These are phyloP conservation scores for Phlyctochytrium planicorne DNA, from an alignment of 192 early-diverging fungal species.

Conservation along the genomic window DNA sequence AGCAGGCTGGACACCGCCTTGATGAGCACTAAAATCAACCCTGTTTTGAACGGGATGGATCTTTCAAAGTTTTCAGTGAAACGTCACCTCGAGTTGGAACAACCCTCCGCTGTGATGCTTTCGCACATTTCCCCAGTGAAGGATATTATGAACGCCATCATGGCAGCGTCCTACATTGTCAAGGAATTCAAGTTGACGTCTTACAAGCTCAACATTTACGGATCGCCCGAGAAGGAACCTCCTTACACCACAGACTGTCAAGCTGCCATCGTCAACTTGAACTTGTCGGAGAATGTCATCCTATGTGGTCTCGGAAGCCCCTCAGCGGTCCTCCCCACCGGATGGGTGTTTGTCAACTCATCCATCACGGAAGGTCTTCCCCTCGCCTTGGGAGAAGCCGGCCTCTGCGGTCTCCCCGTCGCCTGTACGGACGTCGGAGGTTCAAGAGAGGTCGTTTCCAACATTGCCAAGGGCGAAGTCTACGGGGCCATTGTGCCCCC, in stretches of 20 bases:
- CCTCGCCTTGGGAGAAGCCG: slow-evolving; percentile 35
- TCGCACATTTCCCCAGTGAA: slow-evolving; percentile 49
- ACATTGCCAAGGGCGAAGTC: slow-evolving; percentile 22
- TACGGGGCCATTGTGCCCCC: slow-evolving; percentile 45
- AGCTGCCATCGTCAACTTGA: slow-evolving; percentile 31
- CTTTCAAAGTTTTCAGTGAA: slow-evolving; percentile 38
- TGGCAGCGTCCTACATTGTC: slow-evolving; percentile 40
- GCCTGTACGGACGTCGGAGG: slow-evolving; percentile 39
- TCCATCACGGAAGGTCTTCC: slow-evolving; percentile 42
- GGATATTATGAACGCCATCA: slow-evolving; percentile 47
- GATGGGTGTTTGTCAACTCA: slow-evolving; percentile 51
- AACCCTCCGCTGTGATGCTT: slow-evolving; percentile 42
- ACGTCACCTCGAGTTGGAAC: slow-evolving; percentile 14
- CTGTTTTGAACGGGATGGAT: slow-evolving; percentile 51
- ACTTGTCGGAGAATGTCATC: slow-evolving; percentile 35
- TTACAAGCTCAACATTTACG: slow-evolving; percentile 46
- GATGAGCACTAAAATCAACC: slow-evolving; percentile 21
- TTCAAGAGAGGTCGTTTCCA: slow-evolving; percentile 36
- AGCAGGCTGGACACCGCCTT: slow-evolving; percentile 8
- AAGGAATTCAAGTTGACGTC: slow-evolving; percentile 40
- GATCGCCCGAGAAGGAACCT: slow-evolving; percentile 41
- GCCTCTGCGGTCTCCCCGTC: slow-evolving; percentile 39
- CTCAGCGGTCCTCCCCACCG: slow-evolving; percentile 36
- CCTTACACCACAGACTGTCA: slow-evolving; percentile 41
- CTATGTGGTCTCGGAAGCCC: slow-evolving; percentile 42